Conservation (phyloP, 164 flowering plant species). For the Malania oleifera region DNA sequence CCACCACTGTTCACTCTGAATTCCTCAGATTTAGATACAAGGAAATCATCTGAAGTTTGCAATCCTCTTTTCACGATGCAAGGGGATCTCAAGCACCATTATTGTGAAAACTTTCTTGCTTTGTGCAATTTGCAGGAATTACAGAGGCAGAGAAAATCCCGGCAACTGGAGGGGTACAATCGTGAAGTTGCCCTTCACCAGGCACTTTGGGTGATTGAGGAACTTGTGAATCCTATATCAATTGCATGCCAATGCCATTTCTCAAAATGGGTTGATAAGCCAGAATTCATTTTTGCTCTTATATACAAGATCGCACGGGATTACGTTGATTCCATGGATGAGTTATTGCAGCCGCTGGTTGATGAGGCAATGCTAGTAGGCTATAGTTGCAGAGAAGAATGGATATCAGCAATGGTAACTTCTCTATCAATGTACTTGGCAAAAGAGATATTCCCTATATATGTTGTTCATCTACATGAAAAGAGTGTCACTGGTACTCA, state of each 20-base stretch:
- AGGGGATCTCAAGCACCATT: constrained; percentile 73
- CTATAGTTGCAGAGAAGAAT: constrained; percentile 98
- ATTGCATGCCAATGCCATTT: constrained; percentile 72
- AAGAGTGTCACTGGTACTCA: constrained; percentile 30
- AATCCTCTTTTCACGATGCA: constrained; percentile 83
- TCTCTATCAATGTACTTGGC: constrained; percentile 73
- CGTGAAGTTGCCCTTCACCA: constrained; percentile 49
- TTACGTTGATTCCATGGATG: constrained; percentile 91
- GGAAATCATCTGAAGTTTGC: constrained; percentile 32
- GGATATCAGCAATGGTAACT: constrained; percentile 88
- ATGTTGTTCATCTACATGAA: constrained; percentile 52
- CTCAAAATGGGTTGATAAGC: constrained; percentile 83
- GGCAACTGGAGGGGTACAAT: constrained; percentile 73
- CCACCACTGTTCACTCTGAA: constrained; percentile 64
- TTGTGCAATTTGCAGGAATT: constrained; percentile 77
- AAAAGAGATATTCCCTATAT: constrained; percentile 71
- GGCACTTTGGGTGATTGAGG: constrained; percentile 97
- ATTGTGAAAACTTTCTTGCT: constrained; percentile 78
- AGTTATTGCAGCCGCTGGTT: constrained; percentile 87
- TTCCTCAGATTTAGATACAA: constrained; percentile 31
- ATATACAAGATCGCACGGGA: constrained; percentile 79
- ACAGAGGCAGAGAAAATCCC: constrained; percentile 65
- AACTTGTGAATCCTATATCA: constrained; percentile 86
- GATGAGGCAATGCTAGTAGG: constrained; percentile 85
- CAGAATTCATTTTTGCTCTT: constrained; percentile 89